These are phyloP conservation scores for Trichoderma virens DNA, from an alignment of 495 filamentous ascomycete genomes.

Conservation along the genomic window DNA sequence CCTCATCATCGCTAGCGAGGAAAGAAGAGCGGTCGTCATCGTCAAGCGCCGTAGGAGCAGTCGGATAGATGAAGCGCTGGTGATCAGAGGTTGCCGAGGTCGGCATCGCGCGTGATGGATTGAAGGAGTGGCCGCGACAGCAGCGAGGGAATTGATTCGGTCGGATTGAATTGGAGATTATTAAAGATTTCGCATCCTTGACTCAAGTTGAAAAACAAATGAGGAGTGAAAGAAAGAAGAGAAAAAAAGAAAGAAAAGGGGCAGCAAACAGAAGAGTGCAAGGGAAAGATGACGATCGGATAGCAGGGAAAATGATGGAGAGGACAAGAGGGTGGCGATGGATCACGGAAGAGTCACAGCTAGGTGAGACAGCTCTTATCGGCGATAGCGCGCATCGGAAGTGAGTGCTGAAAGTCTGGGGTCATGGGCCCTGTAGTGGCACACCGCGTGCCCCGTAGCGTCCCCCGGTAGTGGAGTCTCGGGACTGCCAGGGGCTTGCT, in stretches of 20 bases:
- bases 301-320: not conserved
- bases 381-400: not conserved
- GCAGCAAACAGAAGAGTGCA: not conserved
- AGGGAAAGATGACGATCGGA: not conserved
- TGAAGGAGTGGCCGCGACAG: not conserved
- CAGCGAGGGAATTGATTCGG: not conserved
- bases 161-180: not conserved
- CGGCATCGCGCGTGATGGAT: not conserved
- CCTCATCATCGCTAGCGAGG: slow-evolving; percentile 22
- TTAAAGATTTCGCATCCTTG: not conserved
- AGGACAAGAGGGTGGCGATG: not conserved
- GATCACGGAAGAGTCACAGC: not conserved
- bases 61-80: not conserved
- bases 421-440: not conserved
- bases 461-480: not conserved
- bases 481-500: not conserved
- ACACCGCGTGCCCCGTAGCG: not conserved
- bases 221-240: not conserved
- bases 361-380: slow-evolving; percentile 1
- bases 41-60: slow-evolving; percentile 12
- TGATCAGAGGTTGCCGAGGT: slow-evolving; percentile 8
- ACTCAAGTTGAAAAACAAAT: not conserved
- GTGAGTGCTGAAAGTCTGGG: not conserved
- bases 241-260: not conserved
- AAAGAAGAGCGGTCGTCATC: slow-evolving; percentile 17